These are phyloP conservation scores for Trichoderma brevicompactum DNA, from an alignment of 2,329 filamentous ascomycete genomes.

Conservation along the genomic window DNA sequence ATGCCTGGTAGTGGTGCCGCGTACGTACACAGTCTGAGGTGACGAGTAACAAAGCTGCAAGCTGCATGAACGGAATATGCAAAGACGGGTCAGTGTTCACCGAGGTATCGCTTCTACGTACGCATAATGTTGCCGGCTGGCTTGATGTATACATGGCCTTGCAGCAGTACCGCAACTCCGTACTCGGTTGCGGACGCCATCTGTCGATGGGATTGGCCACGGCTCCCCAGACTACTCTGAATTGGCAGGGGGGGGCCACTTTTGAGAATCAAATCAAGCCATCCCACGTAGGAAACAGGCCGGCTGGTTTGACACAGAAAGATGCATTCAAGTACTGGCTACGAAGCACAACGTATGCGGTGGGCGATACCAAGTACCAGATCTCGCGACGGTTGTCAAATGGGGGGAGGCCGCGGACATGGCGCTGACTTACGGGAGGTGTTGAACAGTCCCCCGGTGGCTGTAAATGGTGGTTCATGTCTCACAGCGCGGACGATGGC, in stretches of 20 bases:
- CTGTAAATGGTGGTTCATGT: not conserved
- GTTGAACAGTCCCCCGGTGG: not conserved
- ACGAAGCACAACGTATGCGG: too few species aligned
- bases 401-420: not conserved
- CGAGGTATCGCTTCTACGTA: too few species aligned
- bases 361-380: too few species aligned
- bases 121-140: too few species aligned
- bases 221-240: not conserved
- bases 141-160: conserved; percentile 1
- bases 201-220: conserved; percentile 7
- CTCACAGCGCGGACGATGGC: conserved; percentile 20
- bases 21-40: not conserved
- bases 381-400: too few species aligned
- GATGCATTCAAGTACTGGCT: not conserved
- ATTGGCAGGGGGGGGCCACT: conserved; percentile 7
- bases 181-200: not conserved
- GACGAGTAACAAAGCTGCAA: too few species aligned
- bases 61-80: too few species aligned
- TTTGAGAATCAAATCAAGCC: conserved; percentile 27
- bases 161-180: conserved; percentile 13
- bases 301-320: not conserved
- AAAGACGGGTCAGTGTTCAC: too few species aligned
- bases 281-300: conserved; percentile 20
- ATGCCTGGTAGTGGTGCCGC: too few species aligned
- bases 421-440: not conserved